These are phyloP conservation scores for Pyricularia pennisetigena DNA, from an alignment of 2,329 filamentous ascomycete species.

Conservation along the genomic window DNA sequence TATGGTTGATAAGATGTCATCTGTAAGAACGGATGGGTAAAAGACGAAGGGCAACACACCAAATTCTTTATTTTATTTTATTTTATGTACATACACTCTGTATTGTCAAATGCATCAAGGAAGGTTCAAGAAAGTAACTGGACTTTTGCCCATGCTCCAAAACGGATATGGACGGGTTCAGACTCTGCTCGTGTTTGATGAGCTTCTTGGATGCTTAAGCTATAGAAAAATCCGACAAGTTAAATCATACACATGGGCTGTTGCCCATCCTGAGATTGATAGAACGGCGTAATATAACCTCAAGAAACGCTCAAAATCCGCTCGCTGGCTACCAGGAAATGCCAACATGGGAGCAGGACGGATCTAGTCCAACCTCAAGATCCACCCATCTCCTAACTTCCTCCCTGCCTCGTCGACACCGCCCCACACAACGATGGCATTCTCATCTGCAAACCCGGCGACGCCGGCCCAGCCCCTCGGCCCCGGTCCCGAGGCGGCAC, in stretches of 20 bases:
- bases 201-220: neutral
- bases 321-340: neutral
- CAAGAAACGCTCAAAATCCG: neutral
- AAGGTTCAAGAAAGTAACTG: neutral
- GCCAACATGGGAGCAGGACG: constrained; percentile 6
- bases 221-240: neutral
- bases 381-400: constrained; percentile 53
- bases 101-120: constrained; percentile 2
- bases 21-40: neutral
- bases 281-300: neutral
- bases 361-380: constrained; percentile 40
- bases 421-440: constrained; percentile 50
- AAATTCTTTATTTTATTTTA: too few species aligned
- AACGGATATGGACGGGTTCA: neutral
- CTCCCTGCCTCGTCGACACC: constrained; percentile 41
- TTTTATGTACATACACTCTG: constrained; percentile 5
- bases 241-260: neutral
- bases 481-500: constrained; percentile 33
- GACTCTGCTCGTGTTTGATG: neutral
- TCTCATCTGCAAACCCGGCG: constrained; percentile 49
- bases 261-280: neutral
- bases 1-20: neutral
- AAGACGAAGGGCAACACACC: neutral
- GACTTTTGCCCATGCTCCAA: neutral
- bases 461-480: constrained; percentile 47